These are phyloP conservation scores for Sugiyamaella paludigena DNA, from an alignment of 1,139 yeast species.

Conservation along the genomic window DNA sequence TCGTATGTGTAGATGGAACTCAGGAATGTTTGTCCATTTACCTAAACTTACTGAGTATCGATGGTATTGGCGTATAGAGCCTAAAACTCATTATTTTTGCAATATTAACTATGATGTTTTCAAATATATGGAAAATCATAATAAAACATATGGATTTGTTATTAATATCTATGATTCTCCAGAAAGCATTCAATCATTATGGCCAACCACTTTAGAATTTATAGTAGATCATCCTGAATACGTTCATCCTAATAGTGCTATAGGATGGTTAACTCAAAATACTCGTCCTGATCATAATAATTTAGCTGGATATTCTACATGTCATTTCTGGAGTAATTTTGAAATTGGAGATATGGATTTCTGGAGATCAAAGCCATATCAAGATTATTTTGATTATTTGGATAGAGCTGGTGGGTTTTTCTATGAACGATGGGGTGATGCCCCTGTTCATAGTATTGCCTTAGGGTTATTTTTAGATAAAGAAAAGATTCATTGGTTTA, in stretches of 20 bases:
- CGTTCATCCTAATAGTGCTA: conserved; percentile 63
- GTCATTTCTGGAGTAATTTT: conserved; percentile 87
- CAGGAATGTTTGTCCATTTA: conserved; percentile 59
- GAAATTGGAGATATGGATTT: conserved; percentile 82
- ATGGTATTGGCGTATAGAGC: conserved; percentile 82
- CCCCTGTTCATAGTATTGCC: conserved; percentile 80
- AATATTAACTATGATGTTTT: conserved; percentile 73
- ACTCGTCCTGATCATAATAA: conserved; percentile 40
- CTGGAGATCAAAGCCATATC: conserved; percentile 63
- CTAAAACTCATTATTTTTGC: conserved; percentile 64
- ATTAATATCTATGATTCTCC: conserved; percentile 66
- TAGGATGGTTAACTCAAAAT: conserved; percentile 64
- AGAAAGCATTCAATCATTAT: conserved; percentile 56
- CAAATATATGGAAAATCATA: conserved; percentile 64
- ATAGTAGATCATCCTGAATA: conserved; percentile 57
- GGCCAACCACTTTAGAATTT: conserved; percentile 67
- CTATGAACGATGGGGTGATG: conserved; percentile 90
- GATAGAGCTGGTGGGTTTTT: conserved; percentile 76
- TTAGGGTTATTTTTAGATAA: conserved; percentile 70
- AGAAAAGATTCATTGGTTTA: conserved; percentile 74
- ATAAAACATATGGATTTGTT: conserved; percentile 67
- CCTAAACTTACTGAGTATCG: conserved; percentile 54
- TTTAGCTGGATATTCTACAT: conserved; percentile 69
- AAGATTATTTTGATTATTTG: conserved; percentile 59
- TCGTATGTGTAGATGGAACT: conserved; percentile 75